Conservation (phyloP, 176 grass and related monocot genomes). For the Thinopyrum elongatum region DNA sequence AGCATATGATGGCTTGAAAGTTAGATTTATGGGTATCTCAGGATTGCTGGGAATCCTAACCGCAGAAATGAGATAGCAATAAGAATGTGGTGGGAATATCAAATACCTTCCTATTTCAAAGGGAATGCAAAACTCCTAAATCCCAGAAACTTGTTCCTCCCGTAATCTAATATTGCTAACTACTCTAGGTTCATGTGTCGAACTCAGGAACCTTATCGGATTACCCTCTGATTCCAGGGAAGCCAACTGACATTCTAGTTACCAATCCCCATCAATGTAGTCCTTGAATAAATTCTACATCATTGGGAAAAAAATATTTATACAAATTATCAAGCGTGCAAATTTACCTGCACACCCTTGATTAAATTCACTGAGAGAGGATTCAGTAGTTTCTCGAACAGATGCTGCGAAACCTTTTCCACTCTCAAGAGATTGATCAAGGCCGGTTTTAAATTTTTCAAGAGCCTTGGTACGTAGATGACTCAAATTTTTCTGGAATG, state of each 20-base stretch:
- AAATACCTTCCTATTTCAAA: background rate
- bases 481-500: conserved; percentile 76
- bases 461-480: conserved; percentile 65
- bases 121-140: background rate
- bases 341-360: conserved; percentile 47
- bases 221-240: background rate
- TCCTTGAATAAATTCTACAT: background rate
- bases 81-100: background rate
- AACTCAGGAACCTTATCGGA: background rate
- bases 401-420: conserved; percentile 61
- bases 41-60: background rate
- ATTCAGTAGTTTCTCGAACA: conserved; percentile 54
- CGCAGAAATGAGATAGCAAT: background rate
- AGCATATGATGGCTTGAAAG: background rate
- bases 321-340: background rate
- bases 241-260: background rate
- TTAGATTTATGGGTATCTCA: background rate
- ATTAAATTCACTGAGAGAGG: conserved; percentile 63
- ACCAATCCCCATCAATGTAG: background rate
- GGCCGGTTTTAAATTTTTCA: conserved; percentile 81
- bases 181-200: background rate
- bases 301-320: background rate
- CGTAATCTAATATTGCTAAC: background rate
- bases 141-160: background rate
- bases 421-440: conserved; percentile 56